Base-by-base conservation (phyloP, 306 rosid species). In the Mimosa pudica region DNA sequence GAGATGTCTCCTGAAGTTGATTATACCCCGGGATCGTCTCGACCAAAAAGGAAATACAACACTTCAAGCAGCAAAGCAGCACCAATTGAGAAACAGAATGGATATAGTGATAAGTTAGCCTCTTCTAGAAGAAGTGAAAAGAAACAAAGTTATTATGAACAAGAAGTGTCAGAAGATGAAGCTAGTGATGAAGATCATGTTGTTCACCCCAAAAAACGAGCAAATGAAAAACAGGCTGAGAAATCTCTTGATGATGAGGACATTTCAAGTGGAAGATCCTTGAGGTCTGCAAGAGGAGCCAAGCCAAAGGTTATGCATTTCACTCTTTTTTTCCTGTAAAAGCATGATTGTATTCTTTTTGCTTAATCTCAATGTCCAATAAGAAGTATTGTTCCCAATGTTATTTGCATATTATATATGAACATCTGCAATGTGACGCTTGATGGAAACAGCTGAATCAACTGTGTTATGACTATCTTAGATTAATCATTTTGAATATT, bases 1-100 rank as follows among this genome's bases (percentile, higher is more conserved):
- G 98, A 86, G 47, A 30, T 79, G 58, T 83, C 93, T 82, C 92
- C 92, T 1, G 91, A 89, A 81, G 89, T 91, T 1, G 91, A 89
- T 57, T 16, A 77, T 72, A 74, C 83, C 76, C 82, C 77, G 3
- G 86, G 63, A 47, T 38, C 85, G 70, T 82, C 91, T 75, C 89
- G 72, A 63, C 58, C 79, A 20, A 86, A 82, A 81, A 74, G 69
- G 83, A 84, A 88, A 36, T 17, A 54, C 78, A 49, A 75, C 70
- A 81, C 82, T 38, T 57, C 85, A 64, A 84, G 88, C 57, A 82
- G 86, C 77, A 90, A 77, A 85, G 83, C 76, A 64, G 66, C 90
- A 35, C 46, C 62, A 4, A 38, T 76, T 44, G 33, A 54, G 60
- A 20, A 54, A 54, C 60, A 54, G 60, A 54, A 54, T 14, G 60